Conservation (phyloP, 2,329 filamentous ascomycete genomes). For the Sclerotinia borealis region DNA sequence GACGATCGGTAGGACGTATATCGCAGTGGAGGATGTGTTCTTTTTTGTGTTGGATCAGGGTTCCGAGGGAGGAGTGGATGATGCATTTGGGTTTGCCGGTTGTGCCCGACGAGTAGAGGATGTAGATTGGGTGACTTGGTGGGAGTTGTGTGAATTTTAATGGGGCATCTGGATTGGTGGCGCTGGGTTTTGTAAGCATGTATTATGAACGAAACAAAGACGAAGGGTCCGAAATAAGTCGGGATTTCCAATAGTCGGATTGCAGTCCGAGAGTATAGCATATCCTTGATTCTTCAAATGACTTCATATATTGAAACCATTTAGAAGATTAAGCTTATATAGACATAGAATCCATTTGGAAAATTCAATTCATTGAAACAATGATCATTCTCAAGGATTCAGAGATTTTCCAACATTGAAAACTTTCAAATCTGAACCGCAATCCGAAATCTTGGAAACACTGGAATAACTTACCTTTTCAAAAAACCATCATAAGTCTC, state of each 20-base stretch:
- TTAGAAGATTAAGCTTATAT: too few relatives aligned
- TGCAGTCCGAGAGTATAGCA: too few relatives aligned
- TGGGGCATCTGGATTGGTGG: slow-evolving; percentile 30
- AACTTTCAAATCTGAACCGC: too few relatives aligned
- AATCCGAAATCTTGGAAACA: neutral
- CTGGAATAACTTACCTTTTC: slow-evolving; percentile 19
- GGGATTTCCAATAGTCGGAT: neutral
- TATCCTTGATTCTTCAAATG: too few relatives aligned
- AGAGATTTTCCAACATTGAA: neutral
- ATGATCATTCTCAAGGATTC: neutral
- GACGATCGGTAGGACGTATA: slow-evolving; percentile 61
- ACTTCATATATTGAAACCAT: too few relatives aligned
- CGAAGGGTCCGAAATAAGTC: too few relatives aligned
- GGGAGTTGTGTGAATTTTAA: slow-evolving; percentile 70
- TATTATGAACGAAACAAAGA: slow-evolving; percentile 21
- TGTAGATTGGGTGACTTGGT: slow-evolving; percentile 85
- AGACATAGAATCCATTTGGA: too few relatives aligned
- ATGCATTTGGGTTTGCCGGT: slow-evolving; percentile 88
- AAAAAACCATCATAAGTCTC: slow-evolving; percentile 41
- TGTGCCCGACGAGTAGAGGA: slow-evolving; percentile 89
- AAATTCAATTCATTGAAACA: too few relatives aligned
- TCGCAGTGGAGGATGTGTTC: slow-evolving; percentile 86
- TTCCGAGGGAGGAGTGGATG: slow-evolving; percentile 84
- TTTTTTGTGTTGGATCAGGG: slow-evolving; percentile 93
- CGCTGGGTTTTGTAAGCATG: slow-evolving; percentile 18